Base-by-base conservation (phyloP, 805 yeast genomes). In the Priceomyces castillae region DNA sequence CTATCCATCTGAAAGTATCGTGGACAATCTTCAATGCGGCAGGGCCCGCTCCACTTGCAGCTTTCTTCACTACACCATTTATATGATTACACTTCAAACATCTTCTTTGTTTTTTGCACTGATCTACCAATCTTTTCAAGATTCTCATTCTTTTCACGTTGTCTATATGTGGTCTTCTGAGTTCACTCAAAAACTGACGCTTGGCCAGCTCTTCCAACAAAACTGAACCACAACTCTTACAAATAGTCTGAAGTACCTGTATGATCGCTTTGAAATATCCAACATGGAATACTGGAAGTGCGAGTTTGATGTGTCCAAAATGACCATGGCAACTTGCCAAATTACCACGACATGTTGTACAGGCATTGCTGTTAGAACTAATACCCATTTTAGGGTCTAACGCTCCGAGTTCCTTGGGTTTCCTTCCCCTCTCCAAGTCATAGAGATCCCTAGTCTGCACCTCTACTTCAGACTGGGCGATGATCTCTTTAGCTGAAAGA, bases 241-340 rank as follows among this genome's bases (percentile, higher is more conserved):
- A 94, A 48, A 94, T 82, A 42, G 87, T 80, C 64, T 94, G 99
- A 43, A 94, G 67, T 33, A 94, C 90, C 58, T 82, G 85, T 51
- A 94, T 86, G 17, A 89, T 86, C 34, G 90, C 83, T 62, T 92
- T 92, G 76, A 94, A 94, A 64, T 90, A 94, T 15, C 99, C 99
- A 37, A 94, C 94, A 59, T 94, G 99, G 69, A 92, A 94, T 11
- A 90, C 98, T 1, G 99, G 99, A 36, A 94, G 71, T 0, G 98
- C 96, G 41, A 94, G 75, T 56, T 88, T 80, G 50, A 94, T 80
- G 58, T 95, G 97, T 34, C 99, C 99, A 63, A 94, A 94, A 69
- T 94, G 99, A 46, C 99, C 99, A 67, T 92, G 97, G 64, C 99
- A 94, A 1, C 96, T 79, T 0, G 96, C 96, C 50, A 94, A 69